Percentiles rank a stretch among this genome's conserved stretches.
These are phyloP conservation scores for Medicago truncatula DNA, from an alignment of 306 rosid species.

Conservation along the genomic window MtrunA17r5.0-ANR NC_053042.1:42200001-42200500, in stretches of 20 bases:
- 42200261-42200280: constrained; percentile 92
- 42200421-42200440: constrained; percentile 15
- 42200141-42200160: constrained; percentile 17
- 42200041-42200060: neutral
- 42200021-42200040: neutral
- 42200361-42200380: constrained; percentile 94
- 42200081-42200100: neutral
- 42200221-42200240: constrained; percentile 39
- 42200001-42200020: neutral
- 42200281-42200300: constrained; percentile 94
- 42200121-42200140: constrained; percentile 31
- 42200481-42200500: constrained; percentile 30
- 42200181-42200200: constrained; percentile 13
- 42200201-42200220: constrained; percentile 6
- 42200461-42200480: constrained; percentile 6
- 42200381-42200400: constrained; percentile 98
- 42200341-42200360: constrained; percentile 84
- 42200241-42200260: constrained; percentile 59
- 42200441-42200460: constrained; percentile 23
- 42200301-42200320: constrained; percentile 92
- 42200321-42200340: constrained; percentile 92
- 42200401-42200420: constrained; percentile 88
- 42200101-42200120: constrained; percentile 25
- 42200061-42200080: constrained; percentile 19
- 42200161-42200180: constrained; percentile 29